A percentile compares a stretch with the other conserved stretches of the same genome.
phyloP scores from a whole-genome alignment of 805 yeast genomes.

The Suhomyces emberorum region DNA sequence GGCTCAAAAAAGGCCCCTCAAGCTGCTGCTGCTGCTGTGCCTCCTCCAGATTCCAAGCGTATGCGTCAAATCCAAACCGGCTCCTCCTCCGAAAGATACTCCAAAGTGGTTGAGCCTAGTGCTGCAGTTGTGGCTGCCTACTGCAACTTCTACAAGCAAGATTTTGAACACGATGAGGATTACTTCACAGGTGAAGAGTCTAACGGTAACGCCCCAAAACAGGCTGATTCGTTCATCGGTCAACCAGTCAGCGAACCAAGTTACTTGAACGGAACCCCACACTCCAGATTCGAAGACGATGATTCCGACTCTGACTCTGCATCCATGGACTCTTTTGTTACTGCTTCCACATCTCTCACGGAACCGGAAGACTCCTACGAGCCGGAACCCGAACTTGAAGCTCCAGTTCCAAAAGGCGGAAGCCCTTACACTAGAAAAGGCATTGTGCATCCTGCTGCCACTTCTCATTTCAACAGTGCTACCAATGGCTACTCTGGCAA shows the following conservation, averaged over 20 bases:
- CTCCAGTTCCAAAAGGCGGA: conserved; percentile 5
- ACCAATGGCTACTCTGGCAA: conserved; percentile 1
- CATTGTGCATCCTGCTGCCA: conserved; percentile 4
- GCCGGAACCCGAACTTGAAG: too few species aligned
- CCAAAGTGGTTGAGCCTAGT: conserved; percentile 19
- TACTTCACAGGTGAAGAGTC: conserved; percentile 7
- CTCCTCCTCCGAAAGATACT: conserved; percentile 24
- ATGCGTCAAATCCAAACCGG: conserved; percentile 25
- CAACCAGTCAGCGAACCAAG: too few species aligned
- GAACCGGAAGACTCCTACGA: conserved; percentile 13
- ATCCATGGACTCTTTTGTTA: conserved; percentile 32
- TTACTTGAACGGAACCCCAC: too few species aligned
- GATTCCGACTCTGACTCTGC: conserved; percentile 17
- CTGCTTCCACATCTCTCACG: conserved; percentile 27
- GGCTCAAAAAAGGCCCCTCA: conserved; percentile 10
- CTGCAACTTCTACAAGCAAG: conserved; percentile 17
- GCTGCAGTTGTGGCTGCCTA: conserved; percentile 18
- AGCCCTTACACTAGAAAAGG: conserved; percentile 5
- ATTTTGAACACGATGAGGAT: conserved; percentile 11
- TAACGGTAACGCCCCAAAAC: too few species aligned
- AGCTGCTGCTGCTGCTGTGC: conserved; percentile 9
- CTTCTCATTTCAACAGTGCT: not conserved
- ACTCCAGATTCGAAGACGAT: too few species aligned
- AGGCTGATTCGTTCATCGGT: not conserved
- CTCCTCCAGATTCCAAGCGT: conserved; percentile 24